Base-by-base conservation (phyloP, 805 yeast species). In the Dipodascopsis uninucleata region DNA sequence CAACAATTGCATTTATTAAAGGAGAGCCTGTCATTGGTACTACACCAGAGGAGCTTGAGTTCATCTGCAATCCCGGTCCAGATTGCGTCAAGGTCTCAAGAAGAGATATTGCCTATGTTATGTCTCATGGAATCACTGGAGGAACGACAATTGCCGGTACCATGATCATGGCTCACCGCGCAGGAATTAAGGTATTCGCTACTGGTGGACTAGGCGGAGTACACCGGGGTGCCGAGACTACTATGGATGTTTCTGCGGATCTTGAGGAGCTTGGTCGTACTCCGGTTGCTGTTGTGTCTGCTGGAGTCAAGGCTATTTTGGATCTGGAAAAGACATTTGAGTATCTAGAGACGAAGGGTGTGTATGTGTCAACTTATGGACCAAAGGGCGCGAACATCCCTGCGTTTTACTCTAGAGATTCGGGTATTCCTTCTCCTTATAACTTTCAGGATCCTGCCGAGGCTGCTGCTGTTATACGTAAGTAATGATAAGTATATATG, bases 161-260 rank as follows among this genome's bases (percentile, higher is more conserved):
- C 0, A 85, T 86, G 94, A 82, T 87, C 17, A 63, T 88, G 16
- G 80, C 96, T 1, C 71, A 79, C 41, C 59, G 66, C 57, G 88
- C 89, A 0, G 93, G 94, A 0, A 84, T 87, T 55, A 74, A 77
- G 55, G 86, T 88, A 9, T 88, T 87, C 70, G 93, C 94, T 1
- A 88, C 96, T 2, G 96, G 96, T 25, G 96, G 96, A 0, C 71
- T 87, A 16, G 96, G 96, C 17, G 96, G 96, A 17, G 95, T 86
- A 8, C 95, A 87, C 58, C 73, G 85, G 44, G 84, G 83, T 5
- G 90, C 84, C 17, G 82, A 83, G 43, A 53, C 65, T 23, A 78
- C 88, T 1, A 75, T 85, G 79, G 96, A 87, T 62, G 71, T 87
- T 20, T 80, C 89, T 57, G 95, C 95, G 2, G 96, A 87, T 63